Evolutionary conservation across 257 asterid genomes (phyloP), one percentile per base, ranked within the genome.

Genomic region (Fraxinus pennsylvanica): DNA sequence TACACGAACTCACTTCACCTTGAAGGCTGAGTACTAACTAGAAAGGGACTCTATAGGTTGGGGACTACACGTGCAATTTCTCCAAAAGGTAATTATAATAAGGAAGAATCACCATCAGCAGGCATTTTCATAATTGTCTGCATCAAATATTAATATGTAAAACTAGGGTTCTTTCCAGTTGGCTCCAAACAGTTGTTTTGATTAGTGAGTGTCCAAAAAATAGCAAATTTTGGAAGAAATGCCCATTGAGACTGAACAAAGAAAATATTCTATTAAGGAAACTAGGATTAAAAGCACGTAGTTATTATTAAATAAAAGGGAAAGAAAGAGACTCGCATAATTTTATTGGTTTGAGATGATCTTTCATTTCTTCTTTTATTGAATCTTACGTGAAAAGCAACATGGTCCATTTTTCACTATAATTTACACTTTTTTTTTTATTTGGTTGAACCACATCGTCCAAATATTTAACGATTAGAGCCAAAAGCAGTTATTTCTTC

Each of bases 121-220:
- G 84, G 81, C 90, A 80, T 81, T 88, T 85, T 81, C 81, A 71
- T 39, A 15, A 63, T 84, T 65, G 87, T 89, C 90, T 72, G 36
- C 84, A 81, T 83, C 88, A 81, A 27, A 84, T 74, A 59, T 78
- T 78, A 75, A 78, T 65, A 75, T 65, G 81, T 83, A 71, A 22
- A 84, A 68, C 73, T 73, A 43, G 38, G 68, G 74, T 59, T 73
- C 77, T 32, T 54, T 70, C 88, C 90, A 88, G 88, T 90, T 91
- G 96, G 83, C 81, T 81, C 84, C 88, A 83, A 81, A 81, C 75
- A 82, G 78, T 75, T 73, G 78, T 35, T n/a, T 73, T 67, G 76
- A 81, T 45, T 36, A 36, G 27, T 41, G 69, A 52, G 80, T 38
- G 71, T 79, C 79, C 77, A 77, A 80, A 75, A 86, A 80, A 83